phyloP scores from a whole-genome alignment of 2,329 filamentous ascomycete species.

The Cladosporium sp. region DNA sequence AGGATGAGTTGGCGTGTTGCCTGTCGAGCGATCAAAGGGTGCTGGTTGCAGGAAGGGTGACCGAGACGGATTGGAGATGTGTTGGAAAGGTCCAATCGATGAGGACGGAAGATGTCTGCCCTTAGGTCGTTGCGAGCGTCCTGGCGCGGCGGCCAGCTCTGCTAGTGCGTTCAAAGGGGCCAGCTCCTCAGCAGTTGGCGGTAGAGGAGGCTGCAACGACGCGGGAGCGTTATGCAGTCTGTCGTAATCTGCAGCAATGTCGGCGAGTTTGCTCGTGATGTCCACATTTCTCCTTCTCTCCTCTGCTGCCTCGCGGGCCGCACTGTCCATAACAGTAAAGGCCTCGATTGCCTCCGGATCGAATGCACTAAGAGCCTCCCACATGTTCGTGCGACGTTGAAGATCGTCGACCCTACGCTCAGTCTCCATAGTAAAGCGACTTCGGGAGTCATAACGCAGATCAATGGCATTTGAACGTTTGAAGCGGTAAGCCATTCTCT shows the following conservation, averaged over 20 bases:
- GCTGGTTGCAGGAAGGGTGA: neutral
- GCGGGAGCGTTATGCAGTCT: constrained; percentile 18
- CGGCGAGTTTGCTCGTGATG: constrained; percentile 37
- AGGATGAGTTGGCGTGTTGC: neutral
- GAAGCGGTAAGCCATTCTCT: constrained; percentile 43
- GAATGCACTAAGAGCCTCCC: constrained; percentile 59
- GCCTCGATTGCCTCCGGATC: constrained; percentile 23
- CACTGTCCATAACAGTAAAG: constrained; percentile 46
- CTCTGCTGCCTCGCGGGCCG: constrained; percentile 43
- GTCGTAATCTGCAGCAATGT: constrained; percentile 38
- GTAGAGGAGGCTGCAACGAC: constrained; percentile 1
- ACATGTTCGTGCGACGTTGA: constrained; percentile 67
- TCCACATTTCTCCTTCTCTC: constrained; percentile 39
- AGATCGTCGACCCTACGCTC: constrained; percentile 45
- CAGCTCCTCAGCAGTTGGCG: constrained; percentile 14
- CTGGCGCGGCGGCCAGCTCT: constrained; percentile 12
- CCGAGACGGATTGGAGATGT: neutral
- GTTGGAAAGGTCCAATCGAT: neutral
- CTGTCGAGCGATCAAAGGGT: constrained; percentile 9
- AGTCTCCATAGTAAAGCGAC: constrained; percentile 30
- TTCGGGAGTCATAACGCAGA: constrained; percentile 32
- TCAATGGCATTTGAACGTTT: constrained; percentile 28
- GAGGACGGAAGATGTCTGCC: neutral
- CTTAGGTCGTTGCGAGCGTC: constrained; percentile 2
- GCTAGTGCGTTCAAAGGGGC: constrained; percentile 12